These are phyloP conservation scores for Cutaneotrichosporon cutaneum DNA, from an alignment of 1,284 basidiomycete genomes.

Conservation along the genomic window DNA sequence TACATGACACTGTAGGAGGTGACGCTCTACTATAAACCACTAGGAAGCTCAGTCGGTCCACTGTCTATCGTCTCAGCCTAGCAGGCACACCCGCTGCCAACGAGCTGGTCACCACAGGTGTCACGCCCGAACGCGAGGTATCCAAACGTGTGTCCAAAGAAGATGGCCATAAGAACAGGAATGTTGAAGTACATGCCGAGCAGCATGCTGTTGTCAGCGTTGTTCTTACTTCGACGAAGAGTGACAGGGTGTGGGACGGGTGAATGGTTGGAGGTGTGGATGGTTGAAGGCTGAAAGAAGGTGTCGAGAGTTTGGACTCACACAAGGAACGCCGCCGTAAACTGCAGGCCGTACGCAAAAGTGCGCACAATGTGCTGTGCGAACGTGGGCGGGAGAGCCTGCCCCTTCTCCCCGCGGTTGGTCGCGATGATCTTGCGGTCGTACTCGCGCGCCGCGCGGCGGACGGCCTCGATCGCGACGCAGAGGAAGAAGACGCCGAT, in stretches of 20 bases:
- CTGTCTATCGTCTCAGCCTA: not conserved
- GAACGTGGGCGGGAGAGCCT: conserved; percentile 22
- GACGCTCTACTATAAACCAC: not conserved
- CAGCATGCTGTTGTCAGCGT: conserved; percentile 15
- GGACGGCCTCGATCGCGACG: conserved; percentile 50
- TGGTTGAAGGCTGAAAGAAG: too few species aligned
- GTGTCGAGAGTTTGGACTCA: too few species aligned
- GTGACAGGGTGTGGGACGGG: too few species aligned
- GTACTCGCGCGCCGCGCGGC: conserved; percentile 50
- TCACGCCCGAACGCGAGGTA: conserved; percentile 46
- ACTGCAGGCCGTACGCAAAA: conserved; percentile 49
- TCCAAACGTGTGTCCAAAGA: conserved; percentile 46
- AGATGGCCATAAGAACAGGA: conserved; percentile 50
- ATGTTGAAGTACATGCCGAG: conserved; percentile 55
- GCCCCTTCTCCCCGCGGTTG: not conserved
- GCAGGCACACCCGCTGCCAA: conserved; percentile 19
- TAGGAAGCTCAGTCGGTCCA: not conserved
- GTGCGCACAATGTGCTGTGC: conserved; percentile 49
- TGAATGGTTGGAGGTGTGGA: too few species aligned
- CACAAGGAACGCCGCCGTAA: conserved; percentile 51
- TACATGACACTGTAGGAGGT: not conserved
- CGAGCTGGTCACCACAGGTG: conserved; percentile 21
- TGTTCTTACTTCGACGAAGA: not conserved
- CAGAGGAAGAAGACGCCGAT: conserved; percentile 54
- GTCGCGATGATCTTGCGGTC: conserved; percentile 43